These are phyloP conservation scores for Fraxinus greggii DNA, from an alignment of 305 asterid genomes.

Conservation along the genomic window DNA sequence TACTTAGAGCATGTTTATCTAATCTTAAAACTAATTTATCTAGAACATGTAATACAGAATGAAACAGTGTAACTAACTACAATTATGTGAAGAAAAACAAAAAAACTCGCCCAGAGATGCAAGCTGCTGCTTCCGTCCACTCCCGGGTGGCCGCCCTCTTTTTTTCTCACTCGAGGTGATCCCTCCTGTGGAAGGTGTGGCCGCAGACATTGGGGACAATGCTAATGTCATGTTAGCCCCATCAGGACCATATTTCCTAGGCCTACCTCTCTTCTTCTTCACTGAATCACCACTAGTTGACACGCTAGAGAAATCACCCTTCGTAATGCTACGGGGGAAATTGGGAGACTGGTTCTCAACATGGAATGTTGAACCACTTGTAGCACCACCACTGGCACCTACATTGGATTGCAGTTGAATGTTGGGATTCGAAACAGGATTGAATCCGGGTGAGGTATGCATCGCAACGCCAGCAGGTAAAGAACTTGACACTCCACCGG, in stretches of 20 bases:
- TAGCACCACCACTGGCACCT: slow-evolving; percentile 28
- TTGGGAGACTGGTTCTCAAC: slow-evolving; percentile 36
- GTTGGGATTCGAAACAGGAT: slow-evolving; percentile 34
- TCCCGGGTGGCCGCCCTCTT: slow-evolving; percentile 69
- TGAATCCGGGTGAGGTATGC: slow-evolving; percentile 30
- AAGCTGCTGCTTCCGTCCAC: slow-evolving; percentile 66
- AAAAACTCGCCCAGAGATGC: slow-evolving; percentile 54
- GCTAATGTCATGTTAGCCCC: slow-evolving; percentile 44
- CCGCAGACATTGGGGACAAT: slow-evolving; percentile 17
- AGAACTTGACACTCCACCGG: slow-evolving; percentile 26
- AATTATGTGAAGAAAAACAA: background rate
- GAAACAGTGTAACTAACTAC: background rate
- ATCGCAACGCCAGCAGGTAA: slow-evolving; percentile 17
- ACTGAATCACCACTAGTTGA: slow-evolving; percentile 36
- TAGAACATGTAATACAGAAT: background rate
- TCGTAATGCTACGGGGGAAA: slow-evolving; percentile 32
- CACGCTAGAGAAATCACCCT: slow-evolving; percentile 19
- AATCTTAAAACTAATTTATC: background rate
- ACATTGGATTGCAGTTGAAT: slow-evolving; percentile 40
- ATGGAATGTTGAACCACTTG: slow-evolving; percentile 30
- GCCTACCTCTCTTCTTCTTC: slow-evolving; percentile 64
- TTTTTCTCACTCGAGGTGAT: slow-evolving; percentile 33
- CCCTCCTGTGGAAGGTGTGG: slow-evolving; percentile 5
- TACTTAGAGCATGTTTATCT: background rate
- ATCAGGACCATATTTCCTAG: slow-evolving; percentile 57